Conservation (phyloP, 805 yeast species). For the Suhomyces prunicola region DNA sequence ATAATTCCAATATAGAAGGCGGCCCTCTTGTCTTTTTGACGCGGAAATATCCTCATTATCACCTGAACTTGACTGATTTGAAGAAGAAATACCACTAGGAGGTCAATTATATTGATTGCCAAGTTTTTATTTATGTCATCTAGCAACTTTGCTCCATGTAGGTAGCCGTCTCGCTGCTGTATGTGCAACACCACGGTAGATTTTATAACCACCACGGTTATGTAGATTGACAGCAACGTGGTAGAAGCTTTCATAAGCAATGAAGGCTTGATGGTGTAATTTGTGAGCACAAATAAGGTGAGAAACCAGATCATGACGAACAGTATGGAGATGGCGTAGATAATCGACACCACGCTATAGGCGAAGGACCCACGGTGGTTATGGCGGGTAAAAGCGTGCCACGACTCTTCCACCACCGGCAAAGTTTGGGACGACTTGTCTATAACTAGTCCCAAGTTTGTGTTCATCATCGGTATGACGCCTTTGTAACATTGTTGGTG, state of each 20-base stretch:
- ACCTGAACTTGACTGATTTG: slow-evolving; percentile 72
- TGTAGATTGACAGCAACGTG: slow-evolving; percentile 51
- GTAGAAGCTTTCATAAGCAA: slow-evolving; percentile 49
- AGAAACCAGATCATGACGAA: slow-evolving; percentile 62
- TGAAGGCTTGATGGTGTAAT: slow-evolving; percentile 62
- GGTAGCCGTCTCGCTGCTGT: slow-evolving; percentile 46
- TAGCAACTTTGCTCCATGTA: slow-evolving; percentile 44
- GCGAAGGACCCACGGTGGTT: slow-evolving; percentile 43
- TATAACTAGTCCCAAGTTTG: slow-evolving; percentile 33
- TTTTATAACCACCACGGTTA: slow-evolving; percentile 48
- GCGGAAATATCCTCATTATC: slow-evolving; percentile 60
- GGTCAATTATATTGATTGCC: slow-evolving; percentile 54
- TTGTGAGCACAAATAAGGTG: slow-evolving; percentile 62
- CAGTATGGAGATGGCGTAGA: slow-evolving; percentile 61
- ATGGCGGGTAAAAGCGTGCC: slow-evolving; percentile 42
- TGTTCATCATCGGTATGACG: slow-evolving; percentile 35
- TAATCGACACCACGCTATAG: slow-evolving; percentile 57
- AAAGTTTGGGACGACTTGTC: slow-evolving; percentile 28
- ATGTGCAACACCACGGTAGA: slow-evolving; percentile 43
- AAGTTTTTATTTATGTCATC: slow-evolving; percentile 41
- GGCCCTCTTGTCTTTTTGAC: slow-evolving; percentile 65
- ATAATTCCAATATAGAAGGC: slow-evolving; percentile 57
- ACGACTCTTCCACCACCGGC: slow-evolving; percentile 45
- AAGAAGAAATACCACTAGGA: slow-evolving; percentile 53
- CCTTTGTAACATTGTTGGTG: slow-evolving; percentile 31